Evolutionary conservation across 2,329 filamentous ascomycete species (phyloP).

Genomic region (Ceratocystis ficicola): DNA sequence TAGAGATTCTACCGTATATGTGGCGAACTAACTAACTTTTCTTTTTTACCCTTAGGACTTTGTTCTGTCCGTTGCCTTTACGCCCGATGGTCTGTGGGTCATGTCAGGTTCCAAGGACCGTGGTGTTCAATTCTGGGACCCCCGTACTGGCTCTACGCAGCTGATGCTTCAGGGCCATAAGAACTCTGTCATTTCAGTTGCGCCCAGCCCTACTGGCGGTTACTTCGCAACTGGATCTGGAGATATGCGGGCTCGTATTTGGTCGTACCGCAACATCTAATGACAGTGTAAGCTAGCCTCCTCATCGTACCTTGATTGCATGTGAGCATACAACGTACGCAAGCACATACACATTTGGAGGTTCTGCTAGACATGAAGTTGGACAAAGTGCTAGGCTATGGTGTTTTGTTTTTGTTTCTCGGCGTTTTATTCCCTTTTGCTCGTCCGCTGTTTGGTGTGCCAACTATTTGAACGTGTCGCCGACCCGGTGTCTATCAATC

Average conservation of each 20-base stretch:
- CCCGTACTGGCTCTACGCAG: conserved; percentile 80
- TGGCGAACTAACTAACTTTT: too few relatives aligned
- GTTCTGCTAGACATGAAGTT: background rate
- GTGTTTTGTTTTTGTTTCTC: background rate
- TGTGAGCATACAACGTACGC: background rate
- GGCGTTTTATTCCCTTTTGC: background rate
- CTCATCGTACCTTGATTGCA: background rate
- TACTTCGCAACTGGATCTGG: conserved; percentile 94
- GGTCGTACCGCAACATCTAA: conserved; percentile 56
- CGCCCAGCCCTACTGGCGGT: conserved; percentile 75
- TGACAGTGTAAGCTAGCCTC: background rate
- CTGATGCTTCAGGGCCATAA: conserved; percentile 99
- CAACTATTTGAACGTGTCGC: background rate
- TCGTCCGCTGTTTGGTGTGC: background rate
- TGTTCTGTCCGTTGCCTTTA: conserved; percentile 87
- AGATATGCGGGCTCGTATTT: conserved; percentile 95
- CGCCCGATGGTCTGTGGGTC: conserved; percentile 89
- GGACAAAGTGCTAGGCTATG: background rate
- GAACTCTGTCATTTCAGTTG: conserved; percentile 96
- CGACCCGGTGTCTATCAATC: background rate
- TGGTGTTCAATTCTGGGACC: conserved; percentile 98
- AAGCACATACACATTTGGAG: background rate
- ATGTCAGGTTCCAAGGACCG: conserved; percentile 95
- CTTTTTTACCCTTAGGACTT: conserved; percentile 54
- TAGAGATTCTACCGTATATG: too few relatives aligned